Evolutionary conservation across 2,329 filamentous ascomycete species (phyloP).

Genomic region (Elsinoe batatas): DNA sequence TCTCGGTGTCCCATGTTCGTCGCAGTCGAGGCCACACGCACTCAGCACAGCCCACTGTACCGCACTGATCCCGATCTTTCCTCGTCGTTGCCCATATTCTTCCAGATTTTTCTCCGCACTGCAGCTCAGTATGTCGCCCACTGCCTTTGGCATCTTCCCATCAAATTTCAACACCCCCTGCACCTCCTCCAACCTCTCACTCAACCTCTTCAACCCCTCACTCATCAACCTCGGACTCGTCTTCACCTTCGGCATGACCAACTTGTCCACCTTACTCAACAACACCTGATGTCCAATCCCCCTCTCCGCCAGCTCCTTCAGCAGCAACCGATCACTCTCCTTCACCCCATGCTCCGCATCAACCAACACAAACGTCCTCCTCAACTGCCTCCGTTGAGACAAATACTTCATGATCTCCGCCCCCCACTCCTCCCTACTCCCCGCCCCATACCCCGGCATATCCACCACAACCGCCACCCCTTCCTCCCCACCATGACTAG

Average conservation of each 20-base stretch:
- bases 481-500: constrained; percentile 10
- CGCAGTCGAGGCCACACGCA: constrained; percentile 47
- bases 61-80: constrained; percentile 51
- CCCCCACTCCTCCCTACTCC: constrained; percentile 53
- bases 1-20: constrained; percentile 19
- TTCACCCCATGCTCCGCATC: constrained; percentile 56
- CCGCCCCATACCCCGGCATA: constrained; percentile 62
- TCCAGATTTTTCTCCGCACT: constrained; percentile 43
- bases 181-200: constrained; percentile 31
- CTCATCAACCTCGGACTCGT: constrained; percentile 20
- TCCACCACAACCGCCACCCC: constrained; percentile 50
- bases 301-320: constrained; percentile 46
- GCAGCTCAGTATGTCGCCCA: constrained; percentile 51
- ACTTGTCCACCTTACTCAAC: constrained; percentile 55
- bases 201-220: constrained; percentile 27
- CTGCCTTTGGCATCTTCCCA: constrained; percentile 21
- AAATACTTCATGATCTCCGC: constrained; percentile 60
- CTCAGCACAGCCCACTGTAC: constrained; percentile 55
- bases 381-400: constrained; percentile 50
- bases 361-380: constrained; percentile 54
- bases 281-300: constrained; percentile 56
- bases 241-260: constrained; percentile 32
- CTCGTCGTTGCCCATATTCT: constrained; percentile 39
- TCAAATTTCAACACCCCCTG: constrained; percentile 35
- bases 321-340: constrained; percentile 46